phyloP scores from a whole-genome alignment of 495 filamentous ascomycete genomes.

The Coniosporium apollinis region DNA sequence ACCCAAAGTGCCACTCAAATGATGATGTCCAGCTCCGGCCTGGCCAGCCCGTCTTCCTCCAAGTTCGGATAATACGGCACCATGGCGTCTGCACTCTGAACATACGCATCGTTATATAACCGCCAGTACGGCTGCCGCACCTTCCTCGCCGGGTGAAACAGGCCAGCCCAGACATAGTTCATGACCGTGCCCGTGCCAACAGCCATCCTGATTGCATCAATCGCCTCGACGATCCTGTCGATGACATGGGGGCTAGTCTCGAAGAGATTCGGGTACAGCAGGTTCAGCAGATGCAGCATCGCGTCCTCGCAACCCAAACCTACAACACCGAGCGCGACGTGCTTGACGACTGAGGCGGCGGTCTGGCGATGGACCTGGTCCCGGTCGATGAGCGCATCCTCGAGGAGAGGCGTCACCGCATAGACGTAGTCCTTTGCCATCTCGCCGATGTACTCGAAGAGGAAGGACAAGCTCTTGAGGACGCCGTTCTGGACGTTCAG shows the following conservation, averaged over 20 bases:
- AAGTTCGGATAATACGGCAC: conserved; percentile 86
- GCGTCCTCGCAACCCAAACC: conserved; percentile 97
- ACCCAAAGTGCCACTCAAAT: conserved; percentile 49
- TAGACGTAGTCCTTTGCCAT: conserved; percentile 99
- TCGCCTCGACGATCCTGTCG: conserved; percentile 89
- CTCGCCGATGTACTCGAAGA: conserved; percentile 98
- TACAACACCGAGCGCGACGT: conserved; percentile 88
- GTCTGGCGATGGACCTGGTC: conserved; percentile 98
- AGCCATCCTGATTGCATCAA: conserved; percentile 90
- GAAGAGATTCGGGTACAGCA: conserved; percentile 93
- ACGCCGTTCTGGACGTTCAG: conserved; percentile 99
- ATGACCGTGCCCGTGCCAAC: conserved; percentile 80
- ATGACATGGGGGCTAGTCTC: conserved; percentile 98
- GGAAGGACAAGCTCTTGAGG: conserved; percentile 88
- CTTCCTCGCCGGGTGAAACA: conserved; percentile 93
- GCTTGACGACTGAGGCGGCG: conserved; percentile 89
- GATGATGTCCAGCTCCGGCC: conserved; percentile 70
- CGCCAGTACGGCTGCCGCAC: conserved; percentile 88
- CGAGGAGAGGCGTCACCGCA: conserved; percentile 88
- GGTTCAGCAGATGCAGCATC: conserved; percentile 92
- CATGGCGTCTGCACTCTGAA: conserved; percentile 82
- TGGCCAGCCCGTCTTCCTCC: conserved; percentile 54
- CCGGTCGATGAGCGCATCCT: conserved; percentile 93
- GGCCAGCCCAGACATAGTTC: conserved; percentile 94
- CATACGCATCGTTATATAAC: conserved; percentile 94